Conservation (phyloP, 345 rosid species). For the Corchorus capsularis region DNA sequence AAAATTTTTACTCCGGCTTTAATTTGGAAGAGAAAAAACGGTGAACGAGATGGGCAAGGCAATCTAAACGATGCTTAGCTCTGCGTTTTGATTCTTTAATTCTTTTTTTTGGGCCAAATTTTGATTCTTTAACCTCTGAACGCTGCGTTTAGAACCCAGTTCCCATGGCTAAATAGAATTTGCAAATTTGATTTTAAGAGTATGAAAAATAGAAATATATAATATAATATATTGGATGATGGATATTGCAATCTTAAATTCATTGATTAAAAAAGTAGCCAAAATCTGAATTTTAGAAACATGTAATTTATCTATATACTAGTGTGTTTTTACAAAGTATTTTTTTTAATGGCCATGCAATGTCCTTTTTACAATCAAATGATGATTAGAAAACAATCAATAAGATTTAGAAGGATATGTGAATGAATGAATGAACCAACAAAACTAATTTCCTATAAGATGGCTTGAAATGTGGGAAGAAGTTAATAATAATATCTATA, state of each 20-base stretch:
- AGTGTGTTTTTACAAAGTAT: not conserved
- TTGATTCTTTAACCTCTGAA: not conserved
- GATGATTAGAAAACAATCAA: not conserved
- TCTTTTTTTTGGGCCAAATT: no score
- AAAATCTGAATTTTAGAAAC: not conserved
- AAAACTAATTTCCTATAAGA: constrained; percentile 10
- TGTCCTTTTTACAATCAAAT: not conserved
- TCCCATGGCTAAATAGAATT: no score
- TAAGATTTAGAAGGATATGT: not conserved
- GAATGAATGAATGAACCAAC: constrained; percentile 12
- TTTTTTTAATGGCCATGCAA: not conserved
- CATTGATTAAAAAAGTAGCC: not conserved
- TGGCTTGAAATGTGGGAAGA: not conserved
- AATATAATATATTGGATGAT: no score
- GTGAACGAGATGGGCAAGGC: not conserved
- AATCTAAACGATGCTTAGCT: not conserved
- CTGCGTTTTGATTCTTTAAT: not conserved
- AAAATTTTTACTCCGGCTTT: not conserved
- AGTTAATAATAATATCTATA: not conserved
- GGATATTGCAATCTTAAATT: not conserved
- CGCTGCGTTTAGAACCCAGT: no score
- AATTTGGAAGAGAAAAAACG: not conserved
- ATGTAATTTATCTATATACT: not conserved
- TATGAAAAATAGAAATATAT: no score
- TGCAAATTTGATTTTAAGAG: no score